phyloP scores from a whole-genome alignment of 352 stramenopile genomes.

The Phytophthora quininea region DNA sequence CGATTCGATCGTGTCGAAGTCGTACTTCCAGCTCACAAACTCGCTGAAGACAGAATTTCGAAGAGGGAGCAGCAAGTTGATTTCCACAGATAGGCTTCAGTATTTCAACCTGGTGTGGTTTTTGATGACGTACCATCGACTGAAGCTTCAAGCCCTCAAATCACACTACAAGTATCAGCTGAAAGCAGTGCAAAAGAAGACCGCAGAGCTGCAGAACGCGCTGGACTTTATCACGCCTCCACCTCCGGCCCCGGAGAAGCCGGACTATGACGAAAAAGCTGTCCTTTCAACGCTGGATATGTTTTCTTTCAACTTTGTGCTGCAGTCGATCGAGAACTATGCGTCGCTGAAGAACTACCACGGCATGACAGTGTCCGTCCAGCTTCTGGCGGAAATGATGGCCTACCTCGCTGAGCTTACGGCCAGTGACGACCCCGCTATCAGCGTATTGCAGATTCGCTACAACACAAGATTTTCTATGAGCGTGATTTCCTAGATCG shows the following conservation, averaged over 20 bases:
- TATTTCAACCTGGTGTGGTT: constrained; percentile 91
- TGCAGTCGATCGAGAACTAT: constrained; percentile 90
- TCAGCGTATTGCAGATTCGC: constrained; percentile 80
- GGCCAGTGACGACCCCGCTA: constrained; percentile 76
- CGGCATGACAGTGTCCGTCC: constrained; percentile 81
- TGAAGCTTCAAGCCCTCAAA: constrained; percentile 77
- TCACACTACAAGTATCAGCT: constrained; percentile 67
- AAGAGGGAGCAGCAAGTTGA: constrained; percentile 80
- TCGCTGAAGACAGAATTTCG: constrained; percentile 89
- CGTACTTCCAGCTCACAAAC: constrained; percentile 86
- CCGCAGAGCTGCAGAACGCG: constrained; percentile 51
- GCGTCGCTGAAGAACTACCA: constrained; percentile 80
- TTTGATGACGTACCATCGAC: constrained; percentile 79
- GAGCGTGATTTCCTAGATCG: constrained; percentile 88
- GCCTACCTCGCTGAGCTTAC: constrained; percentile 79
- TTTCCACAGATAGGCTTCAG: constrained; percentile 85
- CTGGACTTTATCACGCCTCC: constrained; percentile 58
- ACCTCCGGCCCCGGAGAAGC: constrained; percentile 46
- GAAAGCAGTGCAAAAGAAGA: constrained; percentile 62
- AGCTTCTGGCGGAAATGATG: constrained; percentile 87
- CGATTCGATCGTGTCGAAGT: constrained; percentile 74
- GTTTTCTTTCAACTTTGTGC: constrained; percentile 92
- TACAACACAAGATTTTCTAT: constrained; percentile 91
- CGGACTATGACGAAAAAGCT: constrained; percentile 76
- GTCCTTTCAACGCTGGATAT: constrained; percentile 88